Evolutionary conservation across 2,329 filamentous ascomycete species (phyloP), one percentile per base, ranked within the genome.

Genomic region (Biscogniauxia marginata): DNA sequence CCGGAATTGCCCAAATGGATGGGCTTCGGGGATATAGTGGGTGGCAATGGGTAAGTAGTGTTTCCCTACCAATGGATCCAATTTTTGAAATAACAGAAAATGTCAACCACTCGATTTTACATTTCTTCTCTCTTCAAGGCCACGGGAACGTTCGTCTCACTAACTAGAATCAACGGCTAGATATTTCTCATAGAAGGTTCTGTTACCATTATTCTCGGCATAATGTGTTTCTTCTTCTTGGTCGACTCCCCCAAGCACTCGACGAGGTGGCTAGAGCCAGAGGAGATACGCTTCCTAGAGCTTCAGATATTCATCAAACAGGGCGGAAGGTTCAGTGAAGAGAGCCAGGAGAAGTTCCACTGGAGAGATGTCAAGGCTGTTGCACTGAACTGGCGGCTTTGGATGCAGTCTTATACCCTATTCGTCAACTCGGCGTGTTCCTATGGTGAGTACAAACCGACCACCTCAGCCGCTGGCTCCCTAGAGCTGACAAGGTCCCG

Each of bases 161-260:
- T 50, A 30, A 21, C n/a, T 9, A 19, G 9, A 39, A 16, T 5
- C 5, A 4, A 1, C 9, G 21, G 23, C 1, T 20, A 69, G 79
- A 81, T 81, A 23, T 84, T 84, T 57, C 78, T 84, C 47, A 68
- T 83, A 3, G 80, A 84, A 61, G 81, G 81, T 1, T 59, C 78
- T 1, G 55, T 72, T 1, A 77, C 77, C 4, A 69, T 78, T 0
- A 24, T 65, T n/a, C 63, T 77, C 7, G 72, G 69, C 1, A 46
- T 72, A 51, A 57, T 65, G 30, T 78, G 76, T 66, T 76, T 76
- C 65, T 74, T 81, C 62, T 71, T 84, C 3, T 75, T 79, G 19
- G 78, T 73, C 19, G 75, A 79, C 64, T 73, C 70, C 1, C 76
- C 76, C 0, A 64, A 69, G 0, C 80, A 64, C 75, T 75, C 49